phyloP scores from a whole-genome alignment of 2,329 filamentous ascomycete species.

The Eutypa lata region DNA sequence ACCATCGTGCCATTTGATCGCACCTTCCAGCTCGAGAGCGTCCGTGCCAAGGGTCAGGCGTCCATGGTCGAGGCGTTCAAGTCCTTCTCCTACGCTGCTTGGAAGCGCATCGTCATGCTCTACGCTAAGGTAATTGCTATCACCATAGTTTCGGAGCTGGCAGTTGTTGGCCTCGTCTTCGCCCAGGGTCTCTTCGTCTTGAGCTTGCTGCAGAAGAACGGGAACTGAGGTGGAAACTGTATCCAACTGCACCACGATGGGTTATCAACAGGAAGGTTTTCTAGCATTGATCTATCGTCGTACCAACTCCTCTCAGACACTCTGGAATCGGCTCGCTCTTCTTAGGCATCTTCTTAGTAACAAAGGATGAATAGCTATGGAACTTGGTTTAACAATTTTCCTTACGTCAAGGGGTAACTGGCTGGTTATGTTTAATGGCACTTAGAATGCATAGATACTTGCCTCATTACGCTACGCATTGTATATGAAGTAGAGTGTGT shows the following conservation, averaged over 20 bases:
- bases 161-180: conserved; percentile 39
- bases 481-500: no score
- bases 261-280: no score
- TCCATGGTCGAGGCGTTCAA: conserved; percentile 72
- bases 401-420: no score
- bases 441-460: no score
- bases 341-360: no score
- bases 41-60: conserved; percentile 63
- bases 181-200: background rate
- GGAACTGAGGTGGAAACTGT: background rate
- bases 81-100: conserved; percentile 66
- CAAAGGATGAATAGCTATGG: no score
- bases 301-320: no score
- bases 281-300: no score
- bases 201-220: background rate
- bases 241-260: background rate
- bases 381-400: no score
- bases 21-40: conserved; percentile 68
- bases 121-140: conserved; percentile 66
- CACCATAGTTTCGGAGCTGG: conserved; percentile 38
- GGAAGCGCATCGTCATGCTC: conserved; percentile 67
- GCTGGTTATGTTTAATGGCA: no score
- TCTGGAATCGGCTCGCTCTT: no score
- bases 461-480: no score
- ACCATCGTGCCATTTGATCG: conserved; percentile 84